Percentiles rank a stretch among this genome's conserved stretches.
Evolutionary conservation across 352 stramenopile species (phyloP).

Genomic region (Blastocystis sp.): DNA sequence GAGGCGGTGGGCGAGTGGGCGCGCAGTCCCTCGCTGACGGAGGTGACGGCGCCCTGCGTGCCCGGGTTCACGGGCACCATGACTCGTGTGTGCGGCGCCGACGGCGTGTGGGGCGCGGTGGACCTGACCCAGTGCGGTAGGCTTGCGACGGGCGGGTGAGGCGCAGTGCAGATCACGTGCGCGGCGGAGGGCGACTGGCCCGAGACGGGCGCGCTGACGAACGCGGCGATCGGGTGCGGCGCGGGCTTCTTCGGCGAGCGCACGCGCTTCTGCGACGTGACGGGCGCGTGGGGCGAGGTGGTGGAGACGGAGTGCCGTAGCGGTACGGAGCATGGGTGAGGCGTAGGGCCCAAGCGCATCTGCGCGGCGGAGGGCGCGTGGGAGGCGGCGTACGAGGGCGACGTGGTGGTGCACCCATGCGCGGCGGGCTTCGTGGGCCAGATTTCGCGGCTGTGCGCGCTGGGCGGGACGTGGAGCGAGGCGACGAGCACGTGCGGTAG

Average conservation of each 20-base stretch:
- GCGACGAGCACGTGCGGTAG: conserved; percentile 7
- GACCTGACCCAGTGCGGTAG: conserved; percentile 43
- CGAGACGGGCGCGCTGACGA: background rate
- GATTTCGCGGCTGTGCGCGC: background rate
- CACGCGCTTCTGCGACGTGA: conserved; percentile 34
- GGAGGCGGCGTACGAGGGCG: background rate
- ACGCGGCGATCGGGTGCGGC: background rate
- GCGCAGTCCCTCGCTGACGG: background rate
- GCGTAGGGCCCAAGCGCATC: background rate
- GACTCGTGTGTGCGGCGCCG: conserved; percentile 42
- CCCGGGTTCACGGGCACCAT: conserved; percentile 42
- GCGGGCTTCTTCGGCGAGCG: background rate
- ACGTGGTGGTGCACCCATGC: background rate
- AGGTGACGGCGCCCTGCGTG: conserved; percentile 37
- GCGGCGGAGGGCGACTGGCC: conserved; percentile 5
- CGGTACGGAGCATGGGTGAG: background rate
- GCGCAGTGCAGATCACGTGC: background rate
- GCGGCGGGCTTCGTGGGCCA: background rate
- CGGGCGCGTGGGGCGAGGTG: conserved; percentile 40
- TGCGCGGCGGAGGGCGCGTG: background rate
- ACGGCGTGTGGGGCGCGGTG: conserved; percentile 24
- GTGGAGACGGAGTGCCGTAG: conserved; percentile 39
- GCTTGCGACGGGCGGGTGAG: background rate
- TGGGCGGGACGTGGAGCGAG: background rate
- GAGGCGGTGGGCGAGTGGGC: conserved; percentile 28